These are phyloP conservation scores for Nissolia schottii DNA, from an alignment of 306 rosid genomes.

Conservation along the genomic window DNA sequence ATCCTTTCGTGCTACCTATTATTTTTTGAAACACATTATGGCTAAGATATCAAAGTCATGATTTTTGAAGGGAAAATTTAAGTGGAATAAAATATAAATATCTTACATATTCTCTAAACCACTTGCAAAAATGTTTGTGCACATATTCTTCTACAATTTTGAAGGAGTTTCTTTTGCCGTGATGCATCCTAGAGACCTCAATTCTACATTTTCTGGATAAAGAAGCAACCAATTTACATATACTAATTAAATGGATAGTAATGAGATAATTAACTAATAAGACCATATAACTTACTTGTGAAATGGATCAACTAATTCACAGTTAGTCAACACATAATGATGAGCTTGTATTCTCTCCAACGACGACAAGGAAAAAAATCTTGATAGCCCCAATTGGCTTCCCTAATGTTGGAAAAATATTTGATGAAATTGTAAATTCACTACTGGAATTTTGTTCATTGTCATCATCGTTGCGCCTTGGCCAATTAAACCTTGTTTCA, in stretches of 20 bases:
- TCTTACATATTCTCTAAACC: neutral
- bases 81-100: neutral
- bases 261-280: too few relatives aligned
- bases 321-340: neutral
- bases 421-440: neutral
- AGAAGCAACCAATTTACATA: neutral
- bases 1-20: neutral
- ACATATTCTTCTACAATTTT: too few relatives aligned
- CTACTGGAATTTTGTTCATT: neutral
- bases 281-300: neutral
- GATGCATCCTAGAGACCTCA: too few relatives aligned
- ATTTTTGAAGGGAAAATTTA: neutral
- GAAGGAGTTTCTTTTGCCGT: too few relatives aligned
- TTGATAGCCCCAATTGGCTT: neutral
- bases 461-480: neutral
- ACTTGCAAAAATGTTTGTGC: too few relatives aligned
- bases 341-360: neutral
- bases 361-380: neutral
- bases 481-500: neutral
- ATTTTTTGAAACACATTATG: neutral
- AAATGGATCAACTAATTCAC: neutral
- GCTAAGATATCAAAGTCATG: neutral
- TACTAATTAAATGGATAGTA: too few relatives aligned
- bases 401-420: too few relatives aligned
- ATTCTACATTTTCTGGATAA: too few relatives aligned